Evolutionary conservation across 768 basidiomycete genomes (phyloP), one percentile per base, ranked within the genome.

Genomic region (Cyclocybe aegerita): DNA sequence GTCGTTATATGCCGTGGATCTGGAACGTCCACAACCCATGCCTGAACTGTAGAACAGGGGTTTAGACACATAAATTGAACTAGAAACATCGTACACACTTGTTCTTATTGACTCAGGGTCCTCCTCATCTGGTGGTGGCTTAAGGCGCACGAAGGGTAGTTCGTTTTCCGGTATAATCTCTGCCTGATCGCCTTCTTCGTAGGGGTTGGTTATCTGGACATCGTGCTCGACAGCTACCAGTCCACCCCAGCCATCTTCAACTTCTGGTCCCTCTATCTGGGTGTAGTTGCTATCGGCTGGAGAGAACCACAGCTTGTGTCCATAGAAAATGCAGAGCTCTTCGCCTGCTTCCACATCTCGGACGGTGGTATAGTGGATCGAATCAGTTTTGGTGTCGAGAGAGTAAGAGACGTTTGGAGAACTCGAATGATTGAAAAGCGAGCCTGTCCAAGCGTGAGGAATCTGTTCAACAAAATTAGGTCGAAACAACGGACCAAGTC

Each of bases 271-370:
- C 9, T 54, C 23, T 3, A 47, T 41, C 1, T 30, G 30, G 2
- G 5, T 7, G 15, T 39, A 30, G 11, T 17, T 9, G 17, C 45
- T 43, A 14, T 63, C 75, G n/a, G 69, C 60, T 7, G 75, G 74
- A n/a, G 76, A 61, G 54, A 85, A 86, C 85, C 84, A 85, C 4
- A 86, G 73, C 15, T 78, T 78, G 51, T 80, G 80, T 2, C 83
- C 87, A 59, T 91, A 88, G 61, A 80, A 89, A 52, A 93, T 90
- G 59, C 83, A 88, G 9, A 92, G 75, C 63, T 94, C 91, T 58
- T 93, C 88, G 29, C 75, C 82, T 1, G 72, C 60, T 11, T 74
- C 52, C 30, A 93, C 68, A 16, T 72, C 61, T 5, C 81, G 79
- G 4, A 70, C 66, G 0, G 88, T 81, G 1, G 71, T 76, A 59